Percentiles rank a stretch among this genome's conserved stretches.
Evolutionary conservation across 805 yeast genomes (phyloP).

Genomic region (Metschnikowia colocasiae): DNA sequence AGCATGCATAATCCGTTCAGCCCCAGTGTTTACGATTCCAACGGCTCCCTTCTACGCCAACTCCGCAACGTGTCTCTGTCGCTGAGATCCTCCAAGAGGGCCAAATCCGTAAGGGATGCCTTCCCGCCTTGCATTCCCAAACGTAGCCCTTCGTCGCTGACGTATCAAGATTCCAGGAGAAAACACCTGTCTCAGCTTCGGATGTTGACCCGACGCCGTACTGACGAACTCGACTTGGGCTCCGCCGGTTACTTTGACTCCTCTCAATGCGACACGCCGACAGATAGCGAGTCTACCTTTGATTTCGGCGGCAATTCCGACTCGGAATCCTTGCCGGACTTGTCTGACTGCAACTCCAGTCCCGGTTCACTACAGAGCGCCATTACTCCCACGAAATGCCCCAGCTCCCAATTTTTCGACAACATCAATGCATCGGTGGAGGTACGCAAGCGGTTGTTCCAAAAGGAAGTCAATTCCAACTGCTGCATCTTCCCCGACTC

Average conservation of each 20-base stretch:
- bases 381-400: conserved; percentile 15
- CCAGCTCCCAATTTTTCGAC: conserved; percentile 5
- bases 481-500: background rate
- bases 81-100: conserved; percentile 9
- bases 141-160: background rate
- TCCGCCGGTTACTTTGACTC: background rate
- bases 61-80: background rate
- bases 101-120: conserved; percentile 13
- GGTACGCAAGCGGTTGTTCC: conserved; percentile 3
- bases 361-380: conserved; percentile 10
- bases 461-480: background rate
- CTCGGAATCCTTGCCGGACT: conserved; percentile 37
- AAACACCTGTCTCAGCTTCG: background rate
- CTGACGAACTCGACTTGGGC: background rate
- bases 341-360: conserved; percentile 27
- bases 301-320: conserved; percentile 20
- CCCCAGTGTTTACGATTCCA: background rate
- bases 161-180: background rate
- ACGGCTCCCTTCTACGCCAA: conserved; percentile 2
- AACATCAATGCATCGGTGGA: background rate
- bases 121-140: conserved; percentile 9
- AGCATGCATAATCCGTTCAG: conserved; percentile 3
- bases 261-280: background rate
- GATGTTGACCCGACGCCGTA: conserved; percentile 1
- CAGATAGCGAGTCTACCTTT: background rate